Evolutionary conservation across 225 moss, liverwort and hornwort genomes (phyloP), one percentile per base, ranked within the genome.

Genomic region (Thuidium tamariscinum): DNA sequence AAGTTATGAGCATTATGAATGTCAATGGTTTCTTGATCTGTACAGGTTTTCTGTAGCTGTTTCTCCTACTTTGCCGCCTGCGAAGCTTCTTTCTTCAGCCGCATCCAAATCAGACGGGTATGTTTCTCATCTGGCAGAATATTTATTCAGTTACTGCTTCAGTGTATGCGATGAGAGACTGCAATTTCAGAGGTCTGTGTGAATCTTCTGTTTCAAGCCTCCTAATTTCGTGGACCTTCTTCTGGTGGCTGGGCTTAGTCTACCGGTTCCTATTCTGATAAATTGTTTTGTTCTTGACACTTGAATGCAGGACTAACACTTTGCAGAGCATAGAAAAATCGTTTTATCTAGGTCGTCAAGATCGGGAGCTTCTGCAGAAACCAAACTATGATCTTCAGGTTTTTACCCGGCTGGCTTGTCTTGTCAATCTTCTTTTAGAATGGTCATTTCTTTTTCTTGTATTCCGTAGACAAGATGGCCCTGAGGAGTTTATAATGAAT

Each of bases 1-100:
- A 41, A 62, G 52, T 37, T 59, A 54, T 72, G 55, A 73, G 25
- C 23, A 22, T 82, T 76, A 14, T 76, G 30, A 86, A 18, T 49
- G 41, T 56, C 85, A 23, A 48, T 75, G 55, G n/a, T 75, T 54
- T 80, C 49, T 79, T 74, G 56, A 49, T 70, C 48, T 89, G 85
- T 8, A 76, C 95, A 99, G 99, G 86, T 99, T 99, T 80, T 95
- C 95, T 85, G 91, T 89, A 84, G 92, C 98, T n/a, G 67, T 94
- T 86, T 89, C 88, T 61, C 89, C 87, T 63, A 88, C 92, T 77
- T 85, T 99, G 84, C 61, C 86, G 79, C 89, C 95, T 85, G 88
- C 94, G 80, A 99, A 94, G 92, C 89, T 96, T 85, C 84, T 84
- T 82, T 92, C 92, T 57, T 83, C 87, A 49, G 77, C 90, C 51